Evolutionary conservation across 176 grass and related monocot genomes (phyloP).

Genomic region (barley (Hordeum vulgare)): DNA sequence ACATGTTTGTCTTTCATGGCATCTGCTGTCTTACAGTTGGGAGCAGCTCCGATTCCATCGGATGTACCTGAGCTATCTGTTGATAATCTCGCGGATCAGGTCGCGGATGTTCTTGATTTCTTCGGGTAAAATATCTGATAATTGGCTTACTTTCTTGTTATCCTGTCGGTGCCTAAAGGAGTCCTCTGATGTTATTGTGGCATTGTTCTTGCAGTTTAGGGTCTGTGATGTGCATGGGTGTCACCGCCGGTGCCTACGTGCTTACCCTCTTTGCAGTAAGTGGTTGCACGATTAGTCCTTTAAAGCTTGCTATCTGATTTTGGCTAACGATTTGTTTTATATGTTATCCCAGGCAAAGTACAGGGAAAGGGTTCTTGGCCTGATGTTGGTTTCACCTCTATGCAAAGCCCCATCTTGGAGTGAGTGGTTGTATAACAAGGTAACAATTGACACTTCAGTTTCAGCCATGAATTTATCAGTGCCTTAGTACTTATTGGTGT

Average conservation of each 20-base stretch:
- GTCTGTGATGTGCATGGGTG: slow-evolving; percentile 91
- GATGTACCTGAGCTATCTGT: slow-evolving; percentile 59
- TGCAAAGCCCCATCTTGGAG: slow-evolving; percentile 98
- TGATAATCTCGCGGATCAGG: slow-evolving; percentile 80
- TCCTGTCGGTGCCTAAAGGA: not conserved
- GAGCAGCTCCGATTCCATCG: slow-evolving; percentile 75
- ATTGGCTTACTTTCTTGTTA: not conserved
- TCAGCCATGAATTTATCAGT: not conserved
- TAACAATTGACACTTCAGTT: slow-evolving; percentile 11
- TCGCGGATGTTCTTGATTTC: slow-evolving; percentile 88
- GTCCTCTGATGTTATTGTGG: slow-evolving; percentile 10
- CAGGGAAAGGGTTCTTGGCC: slow-evolving; percentile 66
- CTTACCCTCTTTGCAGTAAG: slow-evolving; percentile 85
- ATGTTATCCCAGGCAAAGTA: slow-evolving; percentile 59
- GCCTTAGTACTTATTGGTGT: not conserved
- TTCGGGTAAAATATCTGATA: slow-evolving; percentile 53
- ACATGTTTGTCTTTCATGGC: slow-evolving; percentile 17
- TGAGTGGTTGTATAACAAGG: slow-evolving; percentile 96
- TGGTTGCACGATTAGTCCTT: slow-evolving; percentile 18
- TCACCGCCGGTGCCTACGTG: slow-evolving; percentile 92
- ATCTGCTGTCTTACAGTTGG: slow-evolving; percentile 63
- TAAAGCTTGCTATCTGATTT: not conserved
- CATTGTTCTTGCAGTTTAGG: slow-evolving; percentile 57
- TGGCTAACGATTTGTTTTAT: slow-evolving; percentile 12
- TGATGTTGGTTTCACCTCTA: slow-evolving; percentile 90